Percentiles rank a stretch among this genome's conserved stretches.
Conservation (phyloP, 2,329 filamentous ascomycete genomes). For the Aureobasidium sp. region DNA sequence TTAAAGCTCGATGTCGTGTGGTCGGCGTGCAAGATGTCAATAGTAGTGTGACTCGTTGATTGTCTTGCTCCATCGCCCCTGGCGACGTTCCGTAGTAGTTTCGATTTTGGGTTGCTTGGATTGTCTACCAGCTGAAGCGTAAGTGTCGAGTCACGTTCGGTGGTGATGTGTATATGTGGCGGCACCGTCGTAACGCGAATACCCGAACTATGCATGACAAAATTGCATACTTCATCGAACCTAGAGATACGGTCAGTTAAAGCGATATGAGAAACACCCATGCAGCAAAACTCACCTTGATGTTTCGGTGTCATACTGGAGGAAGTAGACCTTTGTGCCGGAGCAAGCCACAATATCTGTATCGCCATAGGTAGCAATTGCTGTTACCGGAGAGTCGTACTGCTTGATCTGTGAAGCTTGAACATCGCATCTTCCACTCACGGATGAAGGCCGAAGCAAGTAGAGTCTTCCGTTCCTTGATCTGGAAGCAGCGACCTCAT, state of each 20-base stretch:
- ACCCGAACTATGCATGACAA: slow-evolving; percentile 28
- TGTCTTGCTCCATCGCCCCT: not conserved
- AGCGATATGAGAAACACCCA: not conserved
- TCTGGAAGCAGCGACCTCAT: slow-evolving; percentile 4
- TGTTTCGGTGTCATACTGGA: slow-evolving; percentile 27
- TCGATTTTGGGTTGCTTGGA: not conserved
- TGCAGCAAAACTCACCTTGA: not conserved
- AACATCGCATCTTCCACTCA: slow-evolving; percentile 33
- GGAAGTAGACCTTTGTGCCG: slow-evolving; percentile 32
- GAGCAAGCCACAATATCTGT: slow-evolving; percentile 46
- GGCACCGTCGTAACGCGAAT: slow-evolving; percentile 40
- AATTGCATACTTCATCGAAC: slow-evolving; percentile 19
- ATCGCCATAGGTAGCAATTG: slow-evolving; percentile 46
- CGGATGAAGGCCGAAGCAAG: slow-evolving; percentile 34
- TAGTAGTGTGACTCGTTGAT: slow-evolving; percentile 1
- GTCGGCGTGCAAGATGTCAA: slow-evolving; percentile 10
- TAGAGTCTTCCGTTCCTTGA: slow-evolving; percentile 38
- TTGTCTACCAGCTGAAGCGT: slow-evolving; percentile 28
- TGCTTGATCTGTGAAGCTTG: slow-evolving; percentile 18
- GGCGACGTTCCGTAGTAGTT: not conserved
- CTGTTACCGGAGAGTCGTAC: slow-evolving; percentile 43
- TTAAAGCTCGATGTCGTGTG: slow-evolving; percentile 4
- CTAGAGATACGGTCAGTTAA: not conserved
- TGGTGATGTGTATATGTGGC: slow-evolving; percentile 46
- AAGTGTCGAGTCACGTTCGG: slow-evolving; percentile 44